Base-by-base conservation (phyloP, 306 rosid genomes). In the Fagus sylvatica region DNA sequence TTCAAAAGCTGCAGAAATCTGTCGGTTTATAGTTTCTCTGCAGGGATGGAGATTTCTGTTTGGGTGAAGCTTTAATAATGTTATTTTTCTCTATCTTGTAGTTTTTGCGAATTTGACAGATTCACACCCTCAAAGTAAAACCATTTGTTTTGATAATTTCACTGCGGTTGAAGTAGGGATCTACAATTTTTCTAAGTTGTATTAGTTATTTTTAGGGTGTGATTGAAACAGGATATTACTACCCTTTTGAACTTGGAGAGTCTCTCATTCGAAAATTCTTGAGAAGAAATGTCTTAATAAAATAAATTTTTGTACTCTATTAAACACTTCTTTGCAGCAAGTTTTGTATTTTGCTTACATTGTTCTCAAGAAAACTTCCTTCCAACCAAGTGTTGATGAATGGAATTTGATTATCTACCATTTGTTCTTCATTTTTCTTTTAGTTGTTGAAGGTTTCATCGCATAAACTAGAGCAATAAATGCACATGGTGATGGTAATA, bases 1-100 rank as follows among this genome's bases (percentile, higher is more conserved):
- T 95, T 82, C 96, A 93, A 79, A 91, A 91, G 85, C 10, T 91
- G 67, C 70, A 95, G 89, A 85, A 89, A 73, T 28, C 76, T 43
- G 9, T 53, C 57, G 98, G 98, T 41, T 84, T 95, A 81, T 92
- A 93, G 86, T 34, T 78, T 73, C 48, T 55, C 51, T 54, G 10
- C 40, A 13, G 53, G 61, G 74, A 40, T 65, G 82, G 56, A 2
- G 62, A 76, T 78, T 80, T 83, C 66, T 78, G 76, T 74, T 64
- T 75, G 75, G 69, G 81, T 83, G 76, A 77, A 81, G 88, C 79
- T 74, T 17, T 79, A 65, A 74, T 77, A 59, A 69, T 80, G 91
- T 89, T 89, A 87, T 84, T 73, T 75, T 80, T 78, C 83, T 86
- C 80, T 54, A 72, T 79, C 69, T 80, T 79, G 86, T 82, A 73